Percentiles rank a stretch among this genome's conserved stretches.
These are phyloP conservation scores for Pilaira anomala DNA, from an alignment of 192 early-diverging fungal genomes.

Conservation along the genomic window DNA sequence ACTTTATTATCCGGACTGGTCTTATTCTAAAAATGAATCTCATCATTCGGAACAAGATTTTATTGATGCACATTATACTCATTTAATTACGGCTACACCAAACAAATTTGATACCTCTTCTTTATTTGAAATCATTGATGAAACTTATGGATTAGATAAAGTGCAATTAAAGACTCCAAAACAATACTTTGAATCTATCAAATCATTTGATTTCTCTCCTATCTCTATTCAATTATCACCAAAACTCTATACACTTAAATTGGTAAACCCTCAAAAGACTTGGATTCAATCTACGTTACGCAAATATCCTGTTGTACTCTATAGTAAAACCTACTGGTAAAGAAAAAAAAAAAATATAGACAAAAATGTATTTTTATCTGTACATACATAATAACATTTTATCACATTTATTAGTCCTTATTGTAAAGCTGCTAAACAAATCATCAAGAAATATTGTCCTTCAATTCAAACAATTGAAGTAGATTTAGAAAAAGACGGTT, in stretches of 20 bases:
- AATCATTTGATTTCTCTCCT: conserved; percentile 21
- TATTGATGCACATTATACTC: conserved; percentile 43
- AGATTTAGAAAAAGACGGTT: conserved; percentile 18
- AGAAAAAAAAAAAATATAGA: background rate
- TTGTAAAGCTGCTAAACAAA: conserved; percentile 27
- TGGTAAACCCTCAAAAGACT: conserved; percentile 10
- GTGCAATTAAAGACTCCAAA: conserved; percentile 1
- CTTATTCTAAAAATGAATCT: conserved; percentile 67
- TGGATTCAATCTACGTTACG: conserved; percentile 15
- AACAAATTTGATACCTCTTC: conserved; percentile 29
- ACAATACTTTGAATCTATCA: background rate
- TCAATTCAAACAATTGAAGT: conserved; percentile 24
- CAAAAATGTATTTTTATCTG: background rate
- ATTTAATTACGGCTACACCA: conserved; percentile 49
- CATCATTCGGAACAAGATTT: conserved; percentile 44
- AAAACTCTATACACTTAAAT: conserved; percentile 31
- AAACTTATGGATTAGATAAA: conserved; percentile 44
- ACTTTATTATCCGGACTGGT: conserved; percentile 55
- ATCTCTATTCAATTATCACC: conserved; percentile 23
- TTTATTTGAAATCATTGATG: conserved; percentile 35
- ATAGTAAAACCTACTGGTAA: conserved; percentile 41
- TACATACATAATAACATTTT: background rate
- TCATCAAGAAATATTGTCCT: conserved; percentile 22
- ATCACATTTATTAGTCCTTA: conserved; percentile 24
- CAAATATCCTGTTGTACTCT: conserved; percentile 22